Evolutionary conservation across 2,329 filamentous ascomycete species (phyloP).

Genomic region (Diaporthe capsici): DNA sequence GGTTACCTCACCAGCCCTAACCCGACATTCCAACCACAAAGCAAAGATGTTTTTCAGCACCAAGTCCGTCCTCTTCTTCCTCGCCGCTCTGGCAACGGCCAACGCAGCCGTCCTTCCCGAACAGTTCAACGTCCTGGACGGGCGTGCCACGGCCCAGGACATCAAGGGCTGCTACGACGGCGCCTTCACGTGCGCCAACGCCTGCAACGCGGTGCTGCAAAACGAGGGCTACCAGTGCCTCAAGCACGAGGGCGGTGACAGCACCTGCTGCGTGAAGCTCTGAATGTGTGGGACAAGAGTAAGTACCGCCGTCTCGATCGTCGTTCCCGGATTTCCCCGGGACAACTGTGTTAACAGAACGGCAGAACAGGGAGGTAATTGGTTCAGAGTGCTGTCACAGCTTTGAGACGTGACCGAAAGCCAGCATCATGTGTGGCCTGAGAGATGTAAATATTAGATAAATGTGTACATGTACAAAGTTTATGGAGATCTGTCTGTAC

Average conservation of each 20-base stretch:
- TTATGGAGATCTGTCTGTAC: neutral
- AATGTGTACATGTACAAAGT: too few species aligned
- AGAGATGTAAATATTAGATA: neutral
- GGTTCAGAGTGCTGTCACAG: too few species aligned
- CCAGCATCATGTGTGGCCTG: neutral
- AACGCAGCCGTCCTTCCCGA: conserved; percentile 3
- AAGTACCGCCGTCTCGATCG: neutral
- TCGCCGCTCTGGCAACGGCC: conserved; percentile 16
- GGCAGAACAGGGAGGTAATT: neutral
- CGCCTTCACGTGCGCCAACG: neutral
- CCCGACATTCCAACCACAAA: neutral
- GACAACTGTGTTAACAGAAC: neutral
- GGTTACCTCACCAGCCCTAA: neutral
- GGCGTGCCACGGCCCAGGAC: conserved; percentile 1
- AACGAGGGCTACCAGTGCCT: conserved; percentile 23
- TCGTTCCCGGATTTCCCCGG: neutral
- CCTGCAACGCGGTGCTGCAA: neutral
- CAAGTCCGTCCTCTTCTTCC: conserved; percentile 7
- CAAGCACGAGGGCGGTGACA: neutral
- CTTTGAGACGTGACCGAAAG: neutral
- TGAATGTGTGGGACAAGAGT: neutral
- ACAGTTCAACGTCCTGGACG: neutral
- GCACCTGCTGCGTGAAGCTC: conserved; percentile 13
- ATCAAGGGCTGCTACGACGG: neutral
- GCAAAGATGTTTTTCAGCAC: conserved; percentile 7